A percentile compares a stretch with the other conserved stretches of the same genome.
phyloP scores from a whole-genome alignment of 495 filamentous ascomycete species.

The Penicillium lagena region DNA sequence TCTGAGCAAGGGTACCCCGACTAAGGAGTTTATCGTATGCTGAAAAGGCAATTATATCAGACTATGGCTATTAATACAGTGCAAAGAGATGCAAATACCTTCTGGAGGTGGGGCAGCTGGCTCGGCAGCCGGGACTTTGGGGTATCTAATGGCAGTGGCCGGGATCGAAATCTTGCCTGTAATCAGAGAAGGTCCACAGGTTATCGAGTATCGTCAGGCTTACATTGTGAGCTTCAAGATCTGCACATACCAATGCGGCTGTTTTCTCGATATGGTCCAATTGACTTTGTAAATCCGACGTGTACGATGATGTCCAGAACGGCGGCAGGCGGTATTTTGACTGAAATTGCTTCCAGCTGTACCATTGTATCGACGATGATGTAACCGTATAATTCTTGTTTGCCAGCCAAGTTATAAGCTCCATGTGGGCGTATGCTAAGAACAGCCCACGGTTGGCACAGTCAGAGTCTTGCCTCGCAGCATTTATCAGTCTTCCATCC shows the following conservation, averaged over 20 bases:
- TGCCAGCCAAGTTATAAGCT: slow-evolving; percentile 6
- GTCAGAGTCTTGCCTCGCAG: slow-evolving; percentile 5
- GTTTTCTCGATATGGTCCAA: slow-evolving; percentile 2
- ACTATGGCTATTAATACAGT: not conserved
- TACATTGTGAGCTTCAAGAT: slow-evolving; percentile 9
- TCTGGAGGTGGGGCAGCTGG: slow-evolving; percentile 1
- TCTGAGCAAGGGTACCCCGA: slow-evolving; percentile 1
- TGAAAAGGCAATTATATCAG: not conserved
- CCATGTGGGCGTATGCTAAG: slow-evolving; percentile 11
- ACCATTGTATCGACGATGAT: slow-evolving; percentile 10
- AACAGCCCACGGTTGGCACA: slow-evolving; percentile 8
- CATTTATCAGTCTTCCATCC: slow-evolving; percentile 7
- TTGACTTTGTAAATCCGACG: slow-evolving; percentile 1
- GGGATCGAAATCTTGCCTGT: slow-evolving; percentile 1
- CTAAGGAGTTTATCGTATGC: slow-evolving; percentile 5
- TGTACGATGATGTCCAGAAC: not conserved
- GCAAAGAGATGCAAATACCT: not conserved
- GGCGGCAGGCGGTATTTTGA: slow-evolving; percentile 6
- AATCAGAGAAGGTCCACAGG: not conserved
- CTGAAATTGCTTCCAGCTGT: slow-evolving; percentile 3
- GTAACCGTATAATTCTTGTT: slow-evolving; percentile 7
- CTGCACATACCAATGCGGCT: slow-evolving; percentile 8
- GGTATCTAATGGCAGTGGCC: slow-evolving; percentile 2
- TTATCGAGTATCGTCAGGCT: not conserved
- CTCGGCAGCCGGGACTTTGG: slow-evolving; percentile 3